phyloP scores from a whole-genome alignment of 2,329 filamentous ascomycete species.

The Zarea fungicola region DNA sequence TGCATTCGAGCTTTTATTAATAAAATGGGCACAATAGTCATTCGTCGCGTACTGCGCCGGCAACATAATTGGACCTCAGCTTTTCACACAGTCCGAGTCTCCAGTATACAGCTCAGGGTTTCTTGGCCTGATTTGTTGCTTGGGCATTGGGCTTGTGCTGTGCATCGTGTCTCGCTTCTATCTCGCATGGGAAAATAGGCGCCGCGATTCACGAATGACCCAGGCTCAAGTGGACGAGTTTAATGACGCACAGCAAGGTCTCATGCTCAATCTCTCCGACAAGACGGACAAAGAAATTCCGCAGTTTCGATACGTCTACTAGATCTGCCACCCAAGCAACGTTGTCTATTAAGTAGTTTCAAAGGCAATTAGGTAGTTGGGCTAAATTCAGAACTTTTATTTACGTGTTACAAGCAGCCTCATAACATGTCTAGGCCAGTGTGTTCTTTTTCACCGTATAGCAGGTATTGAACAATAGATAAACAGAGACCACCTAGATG shows the following conservation, averaged over 20 bases:
- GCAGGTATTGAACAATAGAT: too few relatives aligned
- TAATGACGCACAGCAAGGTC: background rate
- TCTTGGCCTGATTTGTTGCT: conserved; percentile 56
- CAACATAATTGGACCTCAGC: conserved; percentile 56
- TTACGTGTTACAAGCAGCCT: too few relatives aligned
- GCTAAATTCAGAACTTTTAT: too few relatives aligned
- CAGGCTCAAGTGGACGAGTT: background rate
- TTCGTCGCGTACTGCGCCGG: conserved; percentile 57
- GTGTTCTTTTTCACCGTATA: too few relatives aligned
- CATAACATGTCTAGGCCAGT: too few relatives aligned
- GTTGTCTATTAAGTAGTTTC: too few relatives aligned
- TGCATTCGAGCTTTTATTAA: background rate
- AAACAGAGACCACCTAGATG: too few relatives aligned
- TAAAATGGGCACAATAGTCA: conserved; percentile 19
- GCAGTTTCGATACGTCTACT: conserved; percentile 45
- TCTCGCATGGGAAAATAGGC: conserved; percentile 46
- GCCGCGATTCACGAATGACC: conserved; percentile 35
- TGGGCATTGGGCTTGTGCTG: conserved; percentile 41
- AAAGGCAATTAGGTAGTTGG: too few relatives aligned
- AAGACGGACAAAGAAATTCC: conserved; percentile 47
- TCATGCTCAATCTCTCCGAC: conserved; percentile 43
- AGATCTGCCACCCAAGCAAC: too few relatives aligned
- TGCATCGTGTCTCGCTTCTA: conserved; percentile 43
- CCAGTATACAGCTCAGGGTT: conserved; percentile 59
- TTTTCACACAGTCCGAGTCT: conserved; percentile 53